These are phyloP conservation scores for Tetrapisispora pingtungensis DNA, from an alignment of 805 yeast species.

Conservation along the genomic window DNA sequence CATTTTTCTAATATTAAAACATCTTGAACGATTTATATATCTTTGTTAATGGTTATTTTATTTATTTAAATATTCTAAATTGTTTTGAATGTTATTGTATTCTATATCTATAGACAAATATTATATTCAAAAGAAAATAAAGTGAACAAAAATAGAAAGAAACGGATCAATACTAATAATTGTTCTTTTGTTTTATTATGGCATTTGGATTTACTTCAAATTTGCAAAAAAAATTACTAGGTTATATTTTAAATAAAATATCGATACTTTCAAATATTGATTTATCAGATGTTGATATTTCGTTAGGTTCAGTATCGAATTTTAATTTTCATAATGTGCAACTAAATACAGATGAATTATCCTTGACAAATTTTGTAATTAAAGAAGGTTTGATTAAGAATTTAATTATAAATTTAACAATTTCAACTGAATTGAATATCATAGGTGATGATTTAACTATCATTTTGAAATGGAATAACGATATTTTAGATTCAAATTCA, in stretches of 20 bases:
- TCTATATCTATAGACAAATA: too few species aligned
- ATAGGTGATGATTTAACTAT: conserved; percentile 47
- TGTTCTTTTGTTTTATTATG: conserved; percentile 5
- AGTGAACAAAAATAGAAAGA: background rate
- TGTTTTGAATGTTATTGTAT: too few species aligned
- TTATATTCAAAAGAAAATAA: too few species aligned
- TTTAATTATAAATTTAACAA: conserved; percentile 49
- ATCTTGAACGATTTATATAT: too few species aligned
- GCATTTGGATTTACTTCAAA: conserved; percentile 72
- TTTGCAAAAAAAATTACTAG: conserved; percentile 69
- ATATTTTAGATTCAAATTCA: conserved; percentile 18
- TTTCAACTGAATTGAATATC: conserved; percentile 61
- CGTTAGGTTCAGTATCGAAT: conserved; percentile 48
- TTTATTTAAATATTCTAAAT: too few species aligned
- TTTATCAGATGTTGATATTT: conserved; percentile 70
- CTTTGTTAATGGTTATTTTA: too few species aligned
- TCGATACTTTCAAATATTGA: conserved; percentile 76
- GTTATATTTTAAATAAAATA: conserved; percentile 71
- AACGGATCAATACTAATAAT: background rate
- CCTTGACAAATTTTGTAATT: conserved; percentile 52
- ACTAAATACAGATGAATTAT: conserved; percentile 61
- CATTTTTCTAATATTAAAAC: too few species aligned
- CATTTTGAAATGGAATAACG: conserved; percentile 9
- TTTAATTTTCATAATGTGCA: conserved; percentile 51
- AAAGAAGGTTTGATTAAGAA: conserved; percentile 51